Percentiles rank a stretch among this genome's conserved stretches.
phyloP scores from a whole-genome alignment of 2,329 filamentous ascomycete species.

The Alternaria sp. region DNA sequence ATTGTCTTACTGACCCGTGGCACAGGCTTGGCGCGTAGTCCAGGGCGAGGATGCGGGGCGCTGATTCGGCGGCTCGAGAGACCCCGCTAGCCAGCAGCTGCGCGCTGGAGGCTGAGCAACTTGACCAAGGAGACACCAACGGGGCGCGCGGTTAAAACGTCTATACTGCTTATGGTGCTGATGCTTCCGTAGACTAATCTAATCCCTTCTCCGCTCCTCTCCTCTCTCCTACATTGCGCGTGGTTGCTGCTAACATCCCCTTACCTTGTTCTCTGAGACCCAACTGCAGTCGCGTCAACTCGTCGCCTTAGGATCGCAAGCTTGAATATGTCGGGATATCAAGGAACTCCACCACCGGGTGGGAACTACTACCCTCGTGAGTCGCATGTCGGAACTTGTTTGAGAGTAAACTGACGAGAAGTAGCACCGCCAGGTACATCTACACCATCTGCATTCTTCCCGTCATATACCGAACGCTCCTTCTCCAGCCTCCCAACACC shows the following conservation, averaged over 20 bases:
- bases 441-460: neutral
- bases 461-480: neutral
- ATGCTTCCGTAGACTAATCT: conserved; percentile 18
- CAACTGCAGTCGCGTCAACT: neutral
- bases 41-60: conserved; percentile 16
- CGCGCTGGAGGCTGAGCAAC: conserved; percentile 43
- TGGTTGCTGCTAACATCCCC: neutral
- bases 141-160: conserved; percentile 26
- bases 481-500: neutral
- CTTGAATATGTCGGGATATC: conserved; percentile 38
- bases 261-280: neutral
- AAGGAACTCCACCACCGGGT: conserved; percentile 40
- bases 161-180: conserved; percentile 29
- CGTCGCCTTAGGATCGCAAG: neutral
- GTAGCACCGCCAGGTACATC: conserved; percentile 42
- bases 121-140: conserved; percentile 19
- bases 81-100: conserved; percentile 42
- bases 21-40: conserved; percentile 18
- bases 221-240: neutral
- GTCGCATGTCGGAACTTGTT: conserved; percentile 6
- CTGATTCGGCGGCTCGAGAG: conserved; percentile 36
- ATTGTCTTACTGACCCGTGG: conserved; percentile 15
- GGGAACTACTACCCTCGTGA: conserved; percentile 48
- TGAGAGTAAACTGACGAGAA: conserved; percentile 16
- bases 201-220: neutral